Evolutionary conservation across 805 yeast genomes (phyloP).

Genomic region (Candida palmyrensis): DNA sequence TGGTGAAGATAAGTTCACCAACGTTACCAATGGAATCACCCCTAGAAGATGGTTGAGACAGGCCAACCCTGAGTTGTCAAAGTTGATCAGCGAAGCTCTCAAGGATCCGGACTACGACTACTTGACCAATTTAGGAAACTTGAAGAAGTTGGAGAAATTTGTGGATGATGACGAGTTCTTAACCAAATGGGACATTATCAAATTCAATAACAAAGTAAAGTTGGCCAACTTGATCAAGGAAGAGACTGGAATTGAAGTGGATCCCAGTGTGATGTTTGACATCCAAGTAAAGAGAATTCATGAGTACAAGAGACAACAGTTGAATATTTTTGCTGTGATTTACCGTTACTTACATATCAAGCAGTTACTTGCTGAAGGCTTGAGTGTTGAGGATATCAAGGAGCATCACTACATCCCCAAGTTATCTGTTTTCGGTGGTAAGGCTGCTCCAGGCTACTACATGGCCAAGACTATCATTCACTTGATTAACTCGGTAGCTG

Average conservation of each 20-base stretch:
- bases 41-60: slow-evolving; percentile 96
- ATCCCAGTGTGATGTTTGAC: slow-evolving; percentile 75
- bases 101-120: slow-evolving; percentile 61
- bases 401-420: slow-evolving; percentile 64
- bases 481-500: slow-evolving; percentile 74
- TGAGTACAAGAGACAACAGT: slow-evolving; percentile 92
- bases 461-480: slow-evolving; percentile 91
- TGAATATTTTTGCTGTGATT: slow-evolving; percentile 86
- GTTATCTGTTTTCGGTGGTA: slow-evolving; percentile 85
- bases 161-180: slow-evolving; percentile 68
- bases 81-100: slow-evolving; percentile 66
- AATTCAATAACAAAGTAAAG: slow-evolving; percentile 60
- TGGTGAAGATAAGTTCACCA: slow-evolving; percentile 80
- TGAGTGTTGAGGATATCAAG: slow-evolving; percentile 42
- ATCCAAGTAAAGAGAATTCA: slow-evolving; percentile 93
- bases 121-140: slow-evolving; percentile 59
- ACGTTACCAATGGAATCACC: slow-evolving; percentile 92
- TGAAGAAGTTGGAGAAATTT: slow-evolving; percentile 62
- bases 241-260: slow-evolving; percentile 60
- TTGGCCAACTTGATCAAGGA: slow-evolving; percentile 64
- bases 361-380: slow-evolving; percentile 50
- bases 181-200: slow-evolving; percentile 64
- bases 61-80: slow-evolving; percentile 79
- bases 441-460: slow-evolving; percentile 96
- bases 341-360: slow-evolving; percentile 77